These are phyloP conservation scores for Rhodosporidiobolus sp. DNA, from an alignment of 768 basidiomycete genomes.

Conservation along the genomic window DNA sequence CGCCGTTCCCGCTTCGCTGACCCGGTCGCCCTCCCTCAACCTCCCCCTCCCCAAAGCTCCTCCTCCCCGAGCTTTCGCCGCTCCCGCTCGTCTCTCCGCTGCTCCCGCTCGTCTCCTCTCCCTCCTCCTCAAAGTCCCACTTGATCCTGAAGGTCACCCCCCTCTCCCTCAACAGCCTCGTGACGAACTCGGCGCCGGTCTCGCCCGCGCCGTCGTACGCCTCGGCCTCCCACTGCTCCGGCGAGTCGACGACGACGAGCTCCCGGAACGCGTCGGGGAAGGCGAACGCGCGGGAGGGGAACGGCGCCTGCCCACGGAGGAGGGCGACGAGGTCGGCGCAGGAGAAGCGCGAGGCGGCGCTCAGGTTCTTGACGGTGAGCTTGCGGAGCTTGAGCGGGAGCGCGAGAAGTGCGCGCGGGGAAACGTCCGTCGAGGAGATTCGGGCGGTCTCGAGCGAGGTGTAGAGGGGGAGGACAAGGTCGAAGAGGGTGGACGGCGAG, in stretches of 20 bases:
- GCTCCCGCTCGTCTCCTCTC: not conserved
- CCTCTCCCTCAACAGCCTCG: not conserved
- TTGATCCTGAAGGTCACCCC: not conserved
- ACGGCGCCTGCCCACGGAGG: not conserved
- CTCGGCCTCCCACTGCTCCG: not conserved
- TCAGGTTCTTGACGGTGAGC: not conserved
- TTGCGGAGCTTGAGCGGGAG: not conserved
- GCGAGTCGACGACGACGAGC: constrained; percentile 2
- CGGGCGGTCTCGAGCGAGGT: not conserved
- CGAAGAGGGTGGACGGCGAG: not conserved
- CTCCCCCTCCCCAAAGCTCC: too few species aligned
- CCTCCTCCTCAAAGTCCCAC: constrained; percentile 12
- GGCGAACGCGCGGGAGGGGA: not conserved
- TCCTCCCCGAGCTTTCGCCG: too few species aligned
- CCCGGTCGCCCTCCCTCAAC: too few species aligned
- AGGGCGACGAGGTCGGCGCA: not conserved
- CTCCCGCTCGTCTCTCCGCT: not conserved
- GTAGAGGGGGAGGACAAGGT: constrained; percentile 1
- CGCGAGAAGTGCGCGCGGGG: not conserved
- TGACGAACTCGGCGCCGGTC: not conserved
- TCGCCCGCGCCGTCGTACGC: not conserved
- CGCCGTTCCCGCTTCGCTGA: too few species aligned
- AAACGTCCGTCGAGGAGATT: constrained; percentile 1
- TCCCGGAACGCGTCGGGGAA: not conserved
- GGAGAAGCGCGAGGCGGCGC: not conserved